Evolutionary conservation across 148 eudicot species (phyloP).

Genomic region (Heliamphora exappendiculata): DNA sequence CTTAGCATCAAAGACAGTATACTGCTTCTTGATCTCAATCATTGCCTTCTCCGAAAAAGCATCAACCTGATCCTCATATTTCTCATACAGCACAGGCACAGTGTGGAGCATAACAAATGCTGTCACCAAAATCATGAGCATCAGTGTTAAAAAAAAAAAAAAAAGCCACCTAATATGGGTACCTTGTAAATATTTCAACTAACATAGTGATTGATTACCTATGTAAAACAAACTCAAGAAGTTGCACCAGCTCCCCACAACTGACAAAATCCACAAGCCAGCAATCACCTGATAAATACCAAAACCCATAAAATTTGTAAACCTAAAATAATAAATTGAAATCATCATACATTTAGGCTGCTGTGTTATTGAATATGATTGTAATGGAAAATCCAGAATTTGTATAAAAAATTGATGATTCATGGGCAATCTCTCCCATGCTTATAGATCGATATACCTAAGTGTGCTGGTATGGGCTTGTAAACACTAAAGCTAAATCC

Average conservation of each 20-base stretch:
- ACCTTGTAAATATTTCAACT: background rate
- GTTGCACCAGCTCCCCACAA: slow-evolving; percentile 77
- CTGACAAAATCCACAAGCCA: slow-evolving; percentile 78
- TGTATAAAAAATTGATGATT: background rate
- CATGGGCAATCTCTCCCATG: background rate
- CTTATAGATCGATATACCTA: background rate
- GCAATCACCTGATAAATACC: slow-evolving; percentile 56
- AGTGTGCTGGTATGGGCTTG: background rate
- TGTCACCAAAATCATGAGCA: slow-evolving; percentile 9
- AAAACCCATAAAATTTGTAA: background rate
- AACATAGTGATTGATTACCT: slow-evolving; percentile 26
- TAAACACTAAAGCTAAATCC: no score
- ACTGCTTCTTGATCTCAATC: slow-evolving; percentile 68
- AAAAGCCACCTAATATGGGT: background rate
- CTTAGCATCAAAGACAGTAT: slow-evolving; percentile 57
- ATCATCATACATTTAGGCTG: background rate
- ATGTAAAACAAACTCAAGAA: slow-evolving; percentile 85
- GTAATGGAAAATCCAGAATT: background rate
- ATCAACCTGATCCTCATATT: slow-evolving; percentile 73
- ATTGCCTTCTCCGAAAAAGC: slow-evolving; percentile 28
- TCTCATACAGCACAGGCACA: slow-evolving; percentile 67
- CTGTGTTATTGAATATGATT: background rate
- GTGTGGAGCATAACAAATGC: slow-evolving; percentile 41
- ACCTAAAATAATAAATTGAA: background rate
- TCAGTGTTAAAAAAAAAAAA: no score